Base-by-base conservation (phyloP, 2,329 filamentous ascomycete genomes). In the Ophiostoma quercus region DNA sequence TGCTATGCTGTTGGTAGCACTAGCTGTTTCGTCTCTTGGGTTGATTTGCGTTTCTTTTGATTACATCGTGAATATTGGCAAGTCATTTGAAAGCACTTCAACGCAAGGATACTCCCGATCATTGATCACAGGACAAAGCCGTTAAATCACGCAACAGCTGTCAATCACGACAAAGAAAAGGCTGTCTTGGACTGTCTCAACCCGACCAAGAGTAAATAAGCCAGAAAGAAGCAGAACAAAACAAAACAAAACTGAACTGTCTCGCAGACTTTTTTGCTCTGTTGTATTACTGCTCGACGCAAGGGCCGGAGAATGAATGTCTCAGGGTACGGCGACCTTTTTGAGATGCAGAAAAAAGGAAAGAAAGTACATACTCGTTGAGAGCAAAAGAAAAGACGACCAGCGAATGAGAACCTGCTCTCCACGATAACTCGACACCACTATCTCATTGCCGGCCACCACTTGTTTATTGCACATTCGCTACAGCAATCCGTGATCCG, bases 161-260 rank as follows among this genome's bases (percentile, higher is more conserved):
- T 47, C 43, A 47, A 47, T n/a, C 43, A 47, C 43, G 43, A 47
- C 43, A 47, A 47, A 47, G 19, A 6, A 47, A 47, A 19, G 1
- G 16, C 7, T 47, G 43, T 47, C 43, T 47, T 47, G 43, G 16
- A 47, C 14, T 47, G 43, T 47, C 43, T 47, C 43, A 47, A n/a
- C 43, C 43, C 43, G 19, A 19, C 43, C 43, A 47, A 47, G 43
- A n/a, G 25, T 29, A 29, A n/a, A 16, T n/a, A 47, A 47, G 19
- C 43, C 2, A 47, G 2, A 47, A 47, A n/a, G 16, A 41, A 47
- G 16, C 43, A 19, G n/a, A 47, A 47, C 7, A 19, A 47, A 4
- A 47, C 43, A 47, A 14, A 47, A 47, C 43, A 47, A 47, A 19
- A 57, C n/a, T 57, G 51, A 57, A 57, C 51, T 57, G 51, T 57